Conservation (phyloP, 345 rosid species). For the Aethionema arabicum region DNA sequence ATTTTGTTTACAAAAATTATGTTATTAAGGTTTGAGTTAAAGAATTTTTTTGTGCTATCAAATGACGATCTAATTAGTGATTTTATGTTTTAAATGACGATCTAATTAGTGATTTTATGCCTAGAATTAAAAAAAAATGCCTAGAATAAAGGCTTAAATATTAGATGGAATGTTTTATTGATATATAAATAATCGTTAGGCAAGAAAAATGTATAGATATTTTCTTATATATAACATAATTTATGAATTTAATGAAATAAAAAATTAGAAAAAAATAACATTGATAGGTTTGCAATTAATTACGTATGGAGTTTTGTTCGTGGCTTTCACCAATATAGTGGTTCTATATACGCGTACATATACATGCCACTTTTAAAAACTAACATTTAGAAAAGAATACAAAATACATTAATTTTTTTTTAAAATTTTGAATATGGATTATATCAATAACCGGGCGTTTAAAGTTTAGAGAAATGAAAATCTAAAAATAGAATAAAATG, state of each 20-base stretch:
- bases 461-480: not conserved
- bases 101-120: too few relatives aligned
- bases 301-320: conserved; percentile 36
- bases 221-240: conserved; percentile 8
- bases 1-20: too few relatives aligned
- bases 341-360: conserved; percentile 30
- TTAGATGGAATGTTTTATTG: not conserved
- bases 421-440: not conserved
- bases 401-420: not conserved
- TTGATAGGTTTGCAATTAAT: conserved; percentile 25
- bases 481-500: not conserved
- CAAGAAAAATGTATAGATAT: conserved; percentile 18
- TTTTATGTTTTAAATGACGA: too few relatives aligned
- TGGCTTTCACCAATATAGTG: conserved; percentile 42
- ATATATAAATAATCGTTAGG: not conserved
- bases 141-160: too few relatives aligned
- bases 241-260: conserved; percentile 6
- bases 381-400: conserved; percentile 9
- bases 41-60: too few relatives aligned
- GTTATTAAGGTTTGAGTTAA: too few relatives aligned
- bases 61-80: too few relatives aligned
- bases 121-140: too few relatives aligned
- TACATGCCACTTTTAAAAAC: conserved; percentile 24
- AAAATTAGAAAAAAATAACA: conserved; percentile 8
- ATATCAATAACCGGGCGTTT: not conserved